Percentiles rank a stretch among this genome's conserved stretches.
Conservation (phyloP, 352 stramenopile species). For the Pythium angustatum region DNA sequence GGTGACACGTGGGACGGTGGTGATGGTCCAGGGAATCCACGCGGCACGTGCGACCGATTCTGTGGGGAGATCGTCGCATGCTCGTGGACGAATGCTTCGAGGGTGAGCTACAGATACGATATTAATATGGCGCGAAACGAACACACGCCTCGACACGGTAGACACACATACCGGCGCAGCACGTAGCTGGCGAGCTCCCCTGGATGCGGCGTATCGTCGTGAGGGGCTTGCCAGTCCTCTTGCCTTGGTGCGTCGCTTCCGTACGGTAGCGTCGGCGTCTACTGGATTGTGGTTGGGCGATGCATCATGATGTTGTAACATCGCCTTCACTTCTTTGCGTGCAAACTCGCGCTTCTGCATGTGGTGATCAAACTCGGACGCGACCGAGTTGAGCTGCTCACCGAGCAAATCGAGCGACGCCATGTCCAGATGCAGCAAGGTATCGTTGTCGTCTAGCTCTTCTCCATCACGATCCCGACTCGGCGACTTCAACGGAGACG, state of each 20-base stretch:
- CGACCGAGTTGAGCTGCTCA: constrained; percentile 41
- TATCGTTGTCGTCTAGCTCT: not conserved
- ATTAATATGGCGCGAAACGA: too few species aligned
- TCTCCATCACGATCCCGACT: constrained; percentile 1
- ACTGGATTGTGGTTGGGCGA: constrained; percentile 4
- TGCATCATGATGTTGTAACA: constrained; percentile 36
- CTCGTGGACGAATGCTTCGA: constrained; percentile 46
- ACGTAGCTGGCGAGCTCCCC: constrained; percentile 28
- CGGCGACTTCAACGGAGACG: constrained; percentile 25
- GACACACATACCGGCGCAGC: constrained; percentile 43
- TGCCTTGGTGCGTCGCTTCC: constrained; percentile 17
- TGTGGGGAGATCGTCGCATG: constrained; percentile 22
- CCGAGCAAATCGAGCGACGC: constrained; percentile 26
- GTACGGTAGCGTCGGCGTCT: constrained; percentile 9
- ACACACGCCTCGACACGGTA: too few species aligned
- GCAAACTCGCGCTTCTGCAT: constrained; percentile 52
- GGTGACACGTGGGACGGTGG: not conserved
- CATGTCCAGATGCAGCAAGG: constrained; percentile 9
- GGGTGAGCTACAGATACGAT: too few species aligned
- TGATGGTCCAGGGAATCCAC: not conserved
- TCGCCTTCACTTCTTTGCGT: constrained; percentile 46
- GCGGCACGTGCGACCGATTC: not conserved
- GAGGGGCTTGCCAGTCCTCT: constrained; percentile 2
- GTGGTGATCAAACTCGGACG: constrained; percentile 46
- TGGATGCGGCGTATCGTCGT: constrained; percentile 27